Conservation (phyloP, 768 basidiomycete species). For the Panellus pusillus region DNA sequence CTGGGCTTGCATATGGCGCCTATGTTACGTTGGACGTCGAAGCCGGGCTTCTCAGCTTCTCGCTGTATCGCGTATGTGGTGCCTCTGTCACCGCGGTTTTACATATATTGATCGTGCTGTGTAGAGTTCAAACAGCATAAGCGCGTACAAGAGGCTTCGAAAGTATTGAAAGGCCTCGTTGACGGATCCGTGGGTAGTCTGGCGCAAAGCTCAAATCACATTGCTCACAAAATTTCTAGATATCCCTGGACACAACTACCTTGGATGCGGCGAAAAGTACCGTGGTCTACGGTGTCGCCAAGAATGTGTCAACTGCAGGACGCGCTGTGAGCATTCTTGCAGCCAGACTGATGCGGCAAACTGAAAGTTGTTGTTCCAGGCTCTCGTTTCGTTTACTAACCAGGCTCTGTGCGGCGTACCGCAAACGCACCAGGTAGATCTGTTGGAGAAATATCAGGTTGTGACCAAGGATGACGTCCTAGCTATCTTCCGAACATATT, state of each 20-base stretch:
- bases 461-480: constrained; percentile 81
- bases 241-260: constrained; percentile 74
- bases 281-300: constrained; percentile 82
- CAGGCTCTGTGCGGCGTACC: constrained; percentile 87
- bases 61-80: constrained; percentile 70
- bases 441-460: constrained; percentile 42
- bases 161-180: constrained; percentile 75
- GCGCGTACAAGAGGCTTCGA: constrained; percentile 81
- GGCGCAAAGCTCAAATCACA: neutral
- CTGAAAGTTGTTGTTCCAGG: constrained; percentile 47
- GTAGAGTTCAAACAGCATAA: constrained; percentile 77
- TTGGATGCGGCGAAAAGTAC: constrained; percentile 91
- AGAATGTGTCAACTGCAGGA: constrained; percentile 80
- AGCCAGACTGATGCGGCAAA: neutral
- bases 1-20: constrained; percentile 91
- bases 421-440: constrained; percentile 47
- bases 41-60: constrained; percentile 72
- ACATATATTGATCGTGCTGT: constrained; percentile 7
- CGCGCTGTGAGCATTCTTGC: constrained; percentile 64
- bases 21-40: constrained; percentile 74
- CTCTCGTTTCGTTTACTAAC: constrained; percentile 80
- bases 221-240: constrained; percentile 41
- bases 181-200: constrained; percentile 69
- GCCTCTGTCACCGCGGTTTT: neutral
- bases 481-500: constrained; percentile 63